A percentile compares a stretch with the other conserved stretches of the same genome.
phyloP scores from a whole-genome alignment of 192 early-diverging fungal genomes.

The Mortierella antarctica region DNA sequence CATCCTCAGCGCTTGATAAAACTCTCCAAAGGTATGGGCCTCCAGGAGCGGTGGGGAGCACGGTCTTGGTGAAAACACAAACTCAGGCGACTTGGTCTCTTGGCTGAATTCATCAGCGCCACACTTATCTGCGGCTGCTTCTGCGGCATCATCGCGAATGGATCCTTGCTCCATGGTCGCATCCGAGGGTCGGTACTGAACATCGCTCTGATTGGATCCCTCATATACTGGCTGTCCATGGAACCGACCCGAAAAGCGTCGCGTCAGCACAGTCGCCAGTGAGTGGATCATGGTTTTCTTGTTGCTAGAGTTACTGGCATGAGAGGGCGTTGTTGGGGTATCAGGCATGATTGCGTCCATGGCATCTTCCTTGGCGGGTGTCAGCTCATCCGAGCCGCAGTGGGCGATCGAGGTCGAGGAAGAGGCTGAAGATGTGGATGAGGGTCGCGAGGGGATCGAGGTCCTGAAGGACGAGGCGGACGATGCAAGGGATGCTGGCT shows the following conservation, averaged over 20 bases:
- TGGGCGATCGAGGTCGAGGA: background rate
- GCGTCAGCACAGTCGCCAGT: slow-evolving; percentile 20
- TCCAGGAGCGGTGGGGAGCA: slow-evolving; percentile 28
- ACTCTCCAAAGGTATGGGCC: slow-evolving; percentile 27
- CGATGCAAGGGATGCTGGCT: slow-evolving; percentile 9
- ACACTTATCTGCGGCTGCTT: background rate
- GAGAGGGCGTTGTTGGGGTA: background rate
- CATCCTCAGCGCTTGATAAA: slow-evolving; percentile 37
- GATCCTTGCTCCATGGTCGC: background rate
- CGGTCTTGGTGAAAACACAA: slow-evolving; percentile 42
- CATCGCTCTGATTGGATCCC: background rate
- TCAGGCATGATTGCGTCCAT: background rate
- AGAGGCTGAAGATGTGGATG: slow-evolving; percentile 7
- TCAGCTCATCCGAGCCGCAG: too few species aligned
- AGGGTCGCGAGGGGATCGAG: slow-evolving; percentile 12
- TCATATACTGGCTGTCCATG: slow-evolving; percentile 1
- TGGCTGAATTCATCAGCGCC: background rate
- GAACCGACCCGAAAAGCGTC: slow-evolving; percentile 20
- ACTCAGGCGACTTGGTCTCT: slow-evolving; percentile 5
- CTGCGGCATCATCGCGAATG: background rate
- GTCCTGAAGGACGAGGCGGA: slow-evolving; percentile 16
- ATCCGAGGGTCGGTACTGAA: background rate
- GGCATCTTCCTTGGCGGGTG: too few species aligned
- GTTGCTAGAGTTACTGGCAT: background rate
- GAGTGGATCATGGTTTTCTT: slow-evolving; percentile 10